Conservation (phyloP, 2,329 filamentous ascomycete species). For the Scedosporium aurantiacum region DNA sequence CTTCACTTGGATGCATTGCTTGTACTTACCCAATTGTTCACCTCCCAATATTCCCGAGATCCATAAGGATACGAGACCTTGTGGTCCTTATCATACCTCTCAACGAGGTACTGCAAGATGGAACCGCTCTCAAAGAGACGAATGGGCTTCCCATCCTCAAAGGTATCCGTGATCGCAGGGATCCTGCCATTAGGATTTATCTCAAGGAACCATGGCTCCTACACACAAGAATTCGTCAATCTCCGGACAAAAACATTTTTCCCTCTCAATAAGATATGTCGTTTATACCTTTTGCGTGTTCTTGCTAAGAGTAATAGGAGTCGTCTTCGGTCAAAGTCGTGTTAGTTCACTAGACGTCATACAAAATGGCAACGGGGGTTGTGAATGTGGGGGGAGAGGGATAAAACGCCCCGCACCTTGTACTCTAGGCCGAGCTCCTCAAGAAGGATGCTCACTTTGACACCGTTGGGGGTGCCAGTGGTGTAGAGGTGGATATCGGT, state of each 20-base stretch:
- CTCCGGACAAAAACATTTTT: background rate
- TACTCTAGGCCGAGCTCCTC: constrained; percentile 81
- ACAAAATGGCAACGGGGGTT: background rate
- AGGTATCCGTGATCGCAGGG: constrained; percentile 73
- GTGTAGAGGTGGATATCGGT: constrained; percentile 74
- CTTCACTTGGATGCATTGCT: too few species aligned
- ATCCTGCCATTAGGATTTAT: constrained; percentile 94
- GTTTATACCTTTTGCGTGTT: constrained; percentile 58
- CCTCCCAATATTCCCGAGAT: constrained; percentile 65
- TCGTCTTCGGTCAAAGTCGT: constrained; percentile 22
- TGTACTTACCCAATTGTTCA: constrained; percentile 58
- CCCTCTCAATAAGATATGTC: background rate
- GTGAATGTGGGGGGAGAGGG: background rate
- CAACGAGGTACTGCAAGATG: constrained; percentile 75
- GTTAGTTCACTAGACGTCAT: background rate
- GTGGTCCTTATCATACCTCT: constrained; percentile 70
- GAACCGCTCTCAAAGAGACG: constrained; percentile 72
- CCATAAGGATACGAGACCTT: constrained; percentile 71
- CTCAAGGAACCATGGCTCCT: constrained; percentile 70
- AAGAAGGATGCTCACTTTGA: constrained; percentile 78
- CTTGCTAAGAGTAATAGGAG: constrained; percentile 59
- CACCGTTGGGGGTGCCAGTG: constrained; percentile 73
- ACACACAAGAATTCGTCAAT: background rate
- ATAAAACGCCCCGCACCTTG: constrained; percentile 35
- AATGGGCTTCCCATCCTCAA: constrained; percentile 61